phyloP scores from a whole-genome alignment of 2,329 filamentous ascomycete species.

The Aureobasidium sp. region DNA sequence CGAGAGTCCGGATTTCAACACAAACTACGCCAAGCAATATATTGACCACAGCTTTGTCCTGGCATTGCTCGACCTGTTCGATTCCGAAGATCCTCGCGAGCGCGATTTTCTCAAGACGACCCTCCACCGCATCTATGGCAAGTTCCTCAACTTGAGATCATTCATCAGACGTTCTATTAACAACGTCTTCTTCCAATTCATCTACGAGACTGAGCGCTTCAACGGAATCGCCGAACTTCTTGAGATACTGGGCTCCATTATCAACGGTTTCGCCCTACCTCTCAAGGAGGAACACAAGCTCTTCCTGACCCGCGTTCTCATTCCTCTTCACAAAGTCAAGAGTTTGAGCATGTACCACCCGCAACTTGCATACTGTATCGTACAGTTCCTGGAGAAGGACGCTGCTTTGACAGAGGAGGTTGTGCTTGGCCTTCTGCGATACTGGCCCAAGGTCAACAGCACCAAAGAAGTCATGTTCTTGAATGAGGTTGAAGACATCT shows the following conservation, averaged over 20 bases:
- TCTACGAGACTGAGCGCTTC: constrained; percentile 96
- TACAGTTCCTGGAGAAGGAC: constrained; percentile 97
- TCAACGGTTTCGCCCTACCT: constrained; percentile 94
- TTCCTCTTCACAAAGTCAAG: constrained; percentile 96
- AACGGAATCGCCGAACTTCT: constrained; percentile 95
- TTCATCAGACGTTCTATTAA: constrained; percentile 98
- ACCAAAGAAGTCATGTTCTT: constrained; percentile 99
- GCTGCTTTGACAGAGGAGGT: constrained; percentile 94
- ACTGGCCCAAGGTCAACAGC: constrained; percentile 99
- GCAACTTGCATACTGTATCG: constrained; percentile 95
- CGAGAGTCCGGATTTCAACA: constrained; percentile 99
- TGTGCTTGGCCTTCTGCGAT: constrained; percentile 86
- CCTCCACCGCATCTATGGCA: constrained; percentile 94
- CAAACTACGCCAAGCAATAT: constrained; percentile 97
- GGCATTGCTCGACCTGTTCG: constrained; percentile 90
- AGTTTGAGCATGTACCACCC: constrained; percentile 99
- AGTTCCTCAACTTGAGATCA: constrained; percentile 94
- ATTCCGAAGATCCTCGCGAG: constrained; percentile 94
- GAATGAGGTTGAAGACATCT: constrained; percentile 98
- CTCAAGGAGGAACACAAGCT: constrained; percentile 98
- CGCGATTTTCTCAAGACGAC: constrained; percentile 98
- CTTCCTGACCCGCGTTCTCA: constrained; percentile 84
- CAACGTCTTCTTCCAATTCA: constrained; percentile 99
- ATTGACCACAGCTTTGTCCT: constrained; percentile 98
- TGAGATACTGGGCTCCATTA: constrained; percentile 95